Percentiles rank a stretch among this genome's conserved stretches.
Evolutionary conservation across 2,329 filamentous ascomycete genomes (phyloP).

Genomic region (Xylariaceae sp.): DNA sequence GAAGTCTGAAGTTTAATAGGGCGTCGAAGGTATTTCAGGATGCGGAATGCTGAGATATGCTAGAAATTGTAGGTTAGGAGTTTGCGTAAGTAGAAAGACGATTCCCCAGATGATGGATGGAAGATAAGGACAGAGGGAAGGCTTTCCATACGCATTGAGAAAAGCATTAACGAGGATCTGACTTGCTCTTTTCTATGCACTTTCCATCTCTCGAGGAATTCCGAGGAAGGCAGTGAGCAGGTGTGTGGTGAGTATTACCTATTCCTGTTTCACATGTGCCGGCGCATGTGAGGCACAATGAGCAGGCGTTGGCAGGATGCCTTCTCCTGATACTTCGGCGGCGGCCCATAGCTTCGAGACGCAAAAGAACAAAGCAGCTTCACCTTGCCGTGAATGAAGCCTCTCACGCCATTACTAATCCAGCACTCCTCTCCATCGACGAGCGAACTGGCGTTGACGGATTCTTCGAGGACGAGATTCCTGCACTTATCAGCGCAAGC

Average conservation of each 20-base stretch:
- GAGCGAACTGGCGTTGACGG: conserved; percentile 57
- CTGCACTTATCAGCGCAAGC: conserved; percentile 32
- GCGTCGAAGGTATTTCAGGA: conserved; percentile 2
- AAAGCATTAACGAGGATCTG: neutral
- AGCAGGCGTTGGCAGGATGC: neutral
- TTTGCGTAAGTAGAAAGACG: neutral
- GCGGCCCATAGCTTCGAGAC: neutral
- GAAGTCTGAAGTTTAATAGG: neutral
- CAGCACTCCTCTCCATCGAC: conserved; percentile 73
- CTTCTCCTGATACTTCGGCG: neutral
- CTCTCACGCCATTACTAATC: conserved; percentile 83
- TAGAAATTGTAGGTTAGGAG: neutral
- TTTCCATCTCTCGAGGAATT: neutral
- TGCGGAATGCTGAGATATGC: neutral
- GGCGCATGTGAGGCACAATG: neutral
- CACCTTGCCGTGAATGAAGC: conserved; percentile 57
- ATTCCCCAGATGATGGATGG: neutral
- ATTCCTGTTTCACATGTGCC: neutral
- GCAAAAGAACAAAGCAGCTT: conserved; percentile 14
- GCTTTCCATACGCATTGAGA: neutral
- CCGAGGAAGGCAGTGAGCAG: neutral
- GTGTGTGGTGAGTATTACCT: neutral
- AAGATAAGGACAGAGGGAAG: neutral
- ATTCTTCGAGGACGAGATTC: conserved; percentile 61
- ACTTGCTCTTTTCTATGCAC: neutral